These are phyloP conservation scores for Alternaria brassicicola DNA, from an alignment of 2,329 filamentous ascomycete species.

Conservation along the genomic window DNA sequence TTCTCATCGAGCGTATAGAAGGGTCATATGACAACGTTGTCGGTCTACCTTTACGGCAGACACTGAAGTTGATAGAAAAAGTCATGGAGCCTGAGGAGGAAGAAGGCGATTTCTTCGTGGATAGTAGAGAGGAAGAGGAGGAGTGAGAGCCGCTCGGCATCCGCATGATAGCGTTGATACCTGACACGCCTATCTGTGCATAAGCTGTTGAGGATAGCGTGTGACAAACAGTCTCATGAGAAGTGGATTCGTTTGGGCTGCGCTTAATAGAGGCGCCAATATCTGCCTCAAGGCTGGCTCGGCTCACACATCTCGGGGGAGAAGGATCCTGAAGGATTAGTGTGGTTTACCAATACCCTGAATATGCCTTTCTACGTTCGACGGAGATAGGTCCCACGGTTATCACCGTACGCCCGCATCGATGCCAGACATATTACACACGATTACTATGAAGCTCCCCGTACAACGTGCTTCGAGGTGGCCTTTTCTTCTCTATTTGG, in stretches of 20 bases:
- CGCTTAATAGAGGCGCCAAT: background rate
- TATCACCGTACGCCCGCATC: background rate
- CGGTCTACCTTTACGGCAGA: slow-evolving; percentile 80
- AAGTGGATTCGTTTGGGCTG: background rate
- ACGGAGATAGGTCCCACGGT: background rate
- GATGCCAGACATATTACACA: background rate
- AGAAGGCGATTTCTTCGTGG: slow-evolving; percentile 38
- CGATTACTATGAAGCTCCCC: background rate
- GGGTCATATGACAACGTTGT: slow-evolving; percentile 94
- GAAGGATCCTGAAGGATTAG: background rate
- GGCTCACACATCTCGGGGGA: background rate
- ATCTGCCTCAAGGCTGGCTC: background rate
- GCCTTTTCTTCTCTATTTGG: background rate
- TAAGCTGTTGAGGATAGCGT: background rate
- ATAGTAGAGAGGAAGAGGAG: slow-evolving; percentile 18
- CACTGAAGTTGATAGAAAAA: slow-evolving; percentile 82
- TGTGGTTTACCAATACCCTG: background rate
- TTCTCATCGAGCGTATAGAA: slow-evolving; percentile 87
- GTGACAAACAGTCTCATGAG: background rate
- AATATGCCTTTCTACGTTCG: background rate
- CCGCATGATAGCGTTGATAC: background rate
- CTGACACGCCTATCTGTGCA: background rate
- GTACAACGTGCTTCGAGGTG: background rate
- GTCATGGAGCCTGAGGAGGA: slow-evolving; percentile 73
- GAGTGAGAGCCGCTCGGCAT: background rate